Evolutionary conservation across 1,284 basidiomycete species (phyloP).

Genomic region (Peniophora sp.): DNA sequence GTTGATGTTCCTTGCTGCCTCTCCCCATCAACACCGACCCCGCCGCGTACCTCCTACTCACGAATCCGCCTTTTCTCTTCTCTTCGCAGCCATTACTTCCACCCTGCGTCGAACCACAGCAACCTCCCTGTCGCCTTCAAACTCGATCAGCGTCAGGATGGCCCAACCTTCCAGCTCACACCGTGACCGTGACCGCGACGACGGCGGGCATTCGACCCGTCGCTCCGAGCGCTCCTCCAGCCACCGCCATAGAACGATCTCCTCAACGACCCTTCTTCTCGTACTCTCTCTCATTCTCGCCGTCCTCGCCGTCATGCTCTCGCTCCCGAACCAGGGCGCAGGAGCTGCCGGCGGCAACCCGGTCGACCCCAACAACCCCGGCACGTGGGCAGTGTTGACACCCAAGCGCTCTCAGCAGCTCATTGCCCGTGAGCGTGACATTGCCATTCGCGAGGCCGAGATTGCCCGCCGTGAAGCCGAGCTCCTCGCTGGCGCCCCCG

Average conservation of each 20-base stretch:
- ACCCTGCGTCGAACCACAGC: slow-evolving; percentile 48
- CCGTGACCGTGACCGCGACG: slow-evolving; percentile 42
- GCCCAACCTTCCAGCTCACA: slow-evolving; percentile 77
- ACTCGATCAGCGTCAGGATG: slow-evolving; percentile 70
- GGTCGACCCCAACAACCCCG: slow-evolving; percentile 31
- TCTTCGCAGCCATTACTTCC: slow-evolving; percentile 46
- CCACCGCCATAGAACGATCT: slow-evolving; percentile 76
- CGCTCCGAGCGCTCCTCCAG: slow-evolving; percentile 41
- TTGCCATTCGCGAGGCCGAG: slow-evolving; percentile 73
- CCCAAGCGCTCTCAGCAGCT: slow-evolving; percentile 75
- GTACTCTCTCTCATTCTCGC: slow-evolving; percentile 76
- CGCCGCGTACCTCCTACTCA: slow-evolving; percentile 9
- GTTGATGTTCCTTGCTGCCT: slow-evolving; percentile 7
- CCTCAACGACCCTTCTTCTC: slow-evolving; percentile 78
- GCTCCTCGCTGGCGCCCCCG: slow-evolving; percentile 68
- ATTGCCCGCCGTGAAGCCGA: slow-evolving; percentile 81
- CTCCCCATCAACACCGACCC: slow-evolving; percentile 9
- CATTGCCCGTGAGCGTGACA: slow-evolving; percentile 64
- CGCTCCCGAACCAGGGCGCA: slow-evolving; percentile 41
- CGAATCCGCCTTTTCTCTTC: slow-evolving; percentile 13
- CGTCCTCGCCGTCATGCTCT: slow-evolving; percentile 78
- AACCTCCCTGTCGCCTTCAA: slow-evolving; percentile 71
- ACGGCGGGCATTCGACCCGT: slow-evolving; percentile 8
- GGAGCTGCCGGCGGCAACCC: slow-evolving; percentile 22
- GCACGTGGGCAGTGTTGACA: slow-evolving; percentile 62